These are phyloP conservation scores for Euphorbia schlechtendalii DNA, from an alignment of 441 rosid species.

Conservation along the genomic window DNA sequence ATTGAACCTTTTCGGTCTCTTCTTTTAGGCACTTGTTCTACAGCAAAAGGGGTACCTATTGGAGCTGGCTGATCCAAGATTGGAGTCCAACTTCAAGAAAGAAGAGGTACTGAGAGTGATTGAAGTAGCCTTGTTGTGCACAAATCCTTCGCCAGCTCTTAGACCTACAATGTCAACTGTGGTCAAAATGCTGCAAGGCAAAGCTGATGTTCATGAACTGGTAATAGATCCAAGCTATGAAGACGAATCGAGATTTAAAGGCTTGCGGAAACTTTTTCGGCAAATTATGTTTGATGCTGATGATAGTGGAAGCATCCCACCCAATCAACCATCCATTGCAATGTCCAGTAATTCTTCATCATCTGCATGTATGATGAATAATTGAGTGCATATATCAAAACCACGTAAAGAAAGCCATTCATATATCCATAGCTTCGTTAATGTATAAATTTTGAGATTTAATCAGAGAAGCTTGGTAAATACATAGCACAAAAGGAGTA, in stretches of 20 bases:
- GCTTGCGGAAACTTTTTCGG: background rate
- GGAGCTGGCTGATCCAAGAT: slow-evolving; percentile 41
- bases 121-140: slow-evolving; percentile 48
- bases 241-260: slow-evolving; percentile 3
- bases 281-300: background rate
- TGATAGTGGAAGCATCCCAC: background rate
- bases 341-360: background rate
- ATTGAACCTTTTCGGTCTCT: background rate
- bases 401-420: too few species aligned
- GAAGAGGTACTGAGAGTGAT: slow-evolving; percentile 42
- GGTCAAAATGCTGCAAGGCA: slow-evolving; percentile 54
- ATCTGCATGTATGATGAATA: background rate
- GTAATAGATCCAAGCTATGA: slow-evolving; percentile 5
- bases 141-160: slow-evolving; percentile 42
- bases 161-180: slow-evolving; percentile 62
- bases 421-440: too few species aligned
- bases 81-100: slow-evolving; percentile 31
- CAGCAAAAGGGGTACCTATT: slow-evolving; percentile 32
- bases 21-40: slow-evolving; percentile 39
- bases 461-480: too few species aligned
- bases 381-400: too few species aligned
- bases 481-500: too few species aligned
- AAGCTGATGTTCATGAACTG: slow-evolving; percentile 18
- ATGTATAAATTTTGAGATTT: too few species aligned
- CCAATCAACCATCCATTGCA: background rate